Evolutionary conservation across 352 stramenopile species (phyloP), one percentile per base, ranked within the genome.

Genomic region (Achlya hypogyna): DNA sequence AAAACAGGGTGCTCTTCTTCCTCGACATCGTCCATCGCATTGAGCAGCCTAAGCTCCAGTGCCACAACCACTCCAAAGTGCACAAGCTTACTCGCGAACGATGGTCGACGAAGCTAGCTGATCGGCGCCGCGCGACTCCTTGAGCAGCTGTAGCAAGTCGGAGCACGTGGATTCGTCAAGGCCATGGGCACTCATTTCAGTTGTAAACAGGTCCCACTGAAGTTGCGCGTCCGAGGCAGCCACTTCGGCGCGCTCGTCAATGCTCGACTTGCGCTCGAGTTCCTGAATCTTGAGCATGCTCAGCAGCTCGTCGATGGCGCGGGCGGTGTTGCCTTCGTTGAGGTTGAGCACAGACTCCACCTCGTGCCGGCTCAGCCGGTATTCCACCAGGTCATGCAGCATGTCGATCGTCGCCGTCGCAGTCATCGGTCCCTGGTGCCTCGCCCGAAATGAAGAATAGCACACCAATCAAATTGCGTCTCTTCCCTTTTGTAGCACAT

Each of bases 131-230:
- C 28, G 18, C 12, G 16, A 8, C 18, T 67, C 51, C n/a, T 67
- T 32, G 32, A 67, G 45, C n/a, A 58, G 20, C 49, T 67, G 38
- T 14, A 67, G 20, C 1, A 67, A 34, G 14, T 58, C 60, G 6
- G 9, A 8, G 28, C 42, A 67, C 23, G 45, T 22, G 10, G 49
- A 9, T 4, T 56, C 42, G 25, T 67, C 60, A 5, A 67, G 45
- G 18, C 60, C 60, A 31, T 67, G 47, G n/a, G 45, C 22, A 5
- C 6, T 23, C 9, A 67, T 29, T 38, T 67, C 60, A 5, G 16
- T 38, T 16, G 42, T 58, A 28, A 67, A 67, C 28, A 67, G 51
- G 22, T 67, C 22, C 60, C 60, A 67, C 35, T 67, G 60, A 16
- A 67, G 12, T 34, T 51, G 6, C 14, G 34, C 20, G 60, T 67